Evolutionary conservation across 2,329 filamentous ascomycete genomes (phyloP).

Genomic region (Beauveria pseudobassiana): DNA sequence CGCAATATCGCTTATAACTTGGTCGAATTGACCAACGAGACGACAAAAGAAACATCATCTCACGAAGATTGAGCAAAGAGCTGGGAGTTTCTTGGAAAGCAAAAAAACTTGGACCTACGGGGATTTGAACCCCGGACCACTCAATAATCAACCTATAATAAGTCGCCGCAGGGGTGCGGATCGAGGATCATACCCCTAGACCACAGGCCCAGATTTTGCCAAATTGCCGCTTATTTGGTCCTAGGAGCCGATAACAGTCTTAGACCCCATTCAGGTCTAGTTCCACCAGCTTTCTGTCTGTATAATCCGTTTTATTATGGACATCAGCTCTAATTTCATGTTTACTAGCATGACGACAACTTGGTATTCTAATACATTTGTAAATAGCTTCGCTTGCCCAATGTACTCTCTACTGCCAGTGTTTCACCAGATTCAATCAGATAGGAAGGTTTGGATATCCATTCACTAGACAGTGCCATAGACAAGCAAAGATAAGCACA

Average conservation of each 20-base stretch:
- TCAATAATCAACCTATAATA: background rate
- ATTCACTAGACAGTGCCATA: background rate
- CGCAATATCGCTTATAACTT: too few species aligned
- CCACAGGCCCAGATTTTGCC: constrained; percentile 3
- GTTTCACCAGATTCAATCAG: too few species aligned
- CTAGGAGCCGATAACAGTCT: background rate
- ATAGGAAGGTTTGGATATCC: too few species aligned
- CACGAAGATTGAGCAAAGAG: background rate
- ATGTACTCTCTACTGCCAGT: too few species aligned
- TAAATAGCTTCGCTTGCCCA: too few species aligned
- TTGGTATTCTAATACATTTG: too few species aligned
- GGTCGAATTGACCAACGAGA: too few species aligned
- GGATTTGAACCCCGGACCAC: constrained; percentile 9
- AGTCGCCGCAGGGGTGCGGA: background rate
- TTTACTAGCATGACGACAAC: too few species aligned
- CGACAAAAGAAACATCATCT: too few species aligned
- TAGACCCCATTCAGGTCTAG: background rate
- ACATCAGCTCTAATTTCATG: too few species aligned
- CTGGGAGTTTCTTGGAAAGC: background rate
- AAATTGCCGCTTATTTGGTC: background rate
- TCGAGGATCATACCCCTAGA: constrained; percentile 9
- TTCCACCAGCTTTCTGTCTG: too few species aligned
- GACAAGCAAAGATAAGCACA: background rate
- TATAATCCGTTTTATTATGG: too few species aligned
- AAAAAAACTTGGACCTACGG: constrained; percentile 1